A percentile compares a stretch with the other conserved stretches of the same genome.
Conservation (phyloP, 306 rosid genomes). For the Calophaca sinica region DNA sequence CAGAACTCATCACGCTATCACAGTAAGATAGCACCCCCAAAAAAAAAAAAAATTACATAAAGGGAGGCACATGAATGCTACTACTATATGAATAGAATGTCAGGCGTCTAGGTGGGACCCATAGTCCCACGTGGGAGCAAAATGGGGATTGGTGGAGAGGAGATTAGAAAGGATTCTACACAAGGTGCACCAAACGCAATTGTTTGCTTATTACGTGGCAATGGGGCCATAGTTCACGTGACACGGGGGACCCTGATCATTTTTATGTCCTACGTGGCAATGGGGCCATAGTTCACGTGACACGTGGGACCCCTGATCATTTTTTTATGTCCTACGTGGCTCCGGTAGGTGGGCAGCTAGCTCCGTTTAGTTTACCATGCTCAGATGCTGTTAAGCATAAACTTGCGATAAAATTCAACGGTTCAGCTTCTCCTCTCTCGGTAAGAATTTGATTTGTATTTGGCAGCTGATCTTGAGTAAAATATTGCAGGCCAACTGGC, state of each 20-base stretch:
- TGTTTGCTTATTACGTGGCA: slow-evolving; percentile 62
- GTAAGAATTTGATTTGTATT: no score
- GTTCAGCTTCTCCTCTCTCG: no score
- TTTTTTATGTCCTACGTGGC: no score
- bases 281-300: background rate
- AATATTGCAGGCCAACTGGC: no score
- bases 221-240: slow-evolving; percentile 59
- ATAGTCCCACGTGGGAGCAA: slow-evolving; percentile 78
- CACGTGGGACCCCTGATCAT: no score
- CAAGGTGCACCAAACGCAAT: slow-evolving; percentile 37
- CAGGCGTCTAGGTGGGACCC: slow-evolving; percentile 57
- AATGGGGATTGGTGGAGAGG: slow-evolving; percentile 79
- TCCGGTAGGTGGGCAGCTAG: no score
- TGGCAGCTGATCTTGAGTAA: no score
- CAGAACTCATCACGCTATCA: background rate
- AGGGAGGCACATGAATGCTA: slow-evolving; percentile 31
- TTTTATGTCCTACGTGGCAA: slow-evolving; percentile 40
- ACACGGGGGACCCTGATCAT: slow-evolving; percentile 51
- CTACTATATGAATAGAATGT: slow-evolving; percentile 14
- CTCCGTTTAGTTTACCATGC: no score
- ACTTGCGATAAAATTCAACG: no score
- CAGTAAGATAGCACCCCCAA: background rate
- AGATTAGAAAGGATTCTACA: slow-evolving; percentile 77
- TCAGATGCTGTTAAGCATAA: no score
- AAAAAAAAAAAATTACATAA: background rate